Evolutionary conservation across 1,284 basidiomycete genomes (phyloP), one percentile per base, ranked within the genome.

Genomic region (Melampsora larici-populina): DNA sequence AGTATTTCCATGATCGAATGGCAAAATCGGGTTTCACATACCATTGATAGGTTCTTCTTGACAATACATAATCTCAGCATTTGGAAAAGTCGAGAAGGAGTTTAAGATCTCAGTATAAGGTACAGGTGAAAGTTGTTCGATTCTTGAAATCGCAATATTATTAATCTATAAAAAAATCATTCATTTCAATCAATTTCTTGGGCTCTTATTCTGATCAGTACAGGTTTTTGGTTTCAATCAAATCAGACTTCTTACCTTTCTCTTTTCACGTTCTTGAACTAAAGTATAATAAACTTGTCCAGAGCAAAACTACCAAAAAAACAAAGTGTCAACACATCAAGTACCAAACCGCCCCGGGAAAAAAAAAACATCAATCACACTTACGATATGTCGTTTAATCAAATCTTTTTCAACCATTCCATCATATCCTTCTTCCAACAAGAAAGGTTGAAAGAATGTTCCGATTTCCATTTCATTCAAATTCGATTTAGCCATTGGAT

Each of bases 101-200:
- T 48, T 24, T 15, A 78, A 64, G 40, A 79, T 65, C 64, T 65
- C 79, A 82, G 97, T 94, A 84, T 98, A 98, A 67, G 97, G 95
- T 88, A 99, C 92, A 0, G 96, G 97, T 58, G 92, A 93, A 76
- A 98, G 83, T 86, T 99, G 96, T 85, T 99, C 97, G 68, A 99
- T 84, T 76, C 97, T 88, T 82, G 92, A 94, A 83, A 99, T 97
- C 46, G 91, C 96, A 79, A 98, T 88, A 83, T 99, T 91, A 81
- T 92, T 92, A 86, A 95, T 91, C 74, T 76, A 49, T 26, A 29
- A 4, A 58, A n/a, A 0, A 18, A 40, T 24, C 55, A 58, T 46
- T n/a, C n/a, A n/a, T n/a, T n/a, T n/a, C n/a, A n/a, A n/a, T n/a
- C n/a, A n/a, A n/a, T n/a, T n/a, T n/a, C n/a, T n/a, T n/a, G n/a